These are phyloP conservation scores for Polygonum aviculare DNA, from an alignment of 148 eudicot genomes.

Conservation along the genomic window DNA sequence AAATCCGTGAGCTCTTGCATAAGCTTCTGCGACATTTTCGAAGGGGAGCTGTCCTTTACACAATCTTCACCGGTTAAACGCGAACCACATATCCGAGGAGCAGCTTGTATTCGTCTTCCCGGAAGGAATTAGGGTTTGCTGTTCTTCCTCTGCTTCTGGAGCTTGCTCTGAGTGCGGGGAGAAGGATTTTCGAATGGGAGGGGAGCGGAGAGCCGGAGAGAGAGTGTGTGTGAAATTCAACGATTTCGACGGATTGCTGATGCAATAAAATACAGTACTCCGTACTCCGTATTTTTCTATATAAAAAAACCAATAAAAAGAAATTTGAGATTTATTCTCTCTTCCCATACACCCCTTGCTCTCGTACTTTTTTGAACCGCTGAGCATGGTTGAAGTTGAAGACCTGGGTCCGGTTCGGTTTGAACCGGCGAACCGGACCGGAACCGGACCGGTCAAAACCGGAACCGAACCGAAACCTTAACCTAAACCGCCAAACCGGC, in stretches of 20 bases:
- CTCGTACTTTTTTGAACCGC: no score
- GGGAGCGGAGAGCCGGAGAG: neutral
- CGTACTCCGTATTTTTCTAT: no score
- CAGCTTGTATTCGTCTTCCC: neutral
- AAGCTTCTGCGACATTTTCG: slow-evolving; percentile 18
- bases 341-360: no score
- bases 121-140: slow-evolving; percentile 1
- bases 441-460: no score
- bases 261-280: neutral
- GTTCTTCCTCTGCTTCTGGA: neutral
- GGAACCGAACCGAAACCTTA: no score
- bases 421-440: no score
- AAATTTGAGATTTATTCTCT: no score
- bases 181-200: neutral
- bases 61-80: neutral
- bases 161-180: neutral
- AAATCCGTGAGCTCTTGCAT: slow-evolving; percentile 62
- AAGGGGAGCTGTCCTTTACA: neutral
- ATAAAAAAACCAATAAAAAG: neutral
- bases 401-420: no score
- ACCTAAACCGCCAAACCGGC: no score
- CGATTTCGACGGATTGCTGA: neutral
- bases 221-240: slow-evolving; percentile 6
- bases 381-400: no score
- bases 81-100: slow-evolving; percentile 8